These are phyloP conservation scores for Trypanosomatidae sp. DNA, from an alignment of 208 protist genomes.

Conservation along the genomic window DNA sequence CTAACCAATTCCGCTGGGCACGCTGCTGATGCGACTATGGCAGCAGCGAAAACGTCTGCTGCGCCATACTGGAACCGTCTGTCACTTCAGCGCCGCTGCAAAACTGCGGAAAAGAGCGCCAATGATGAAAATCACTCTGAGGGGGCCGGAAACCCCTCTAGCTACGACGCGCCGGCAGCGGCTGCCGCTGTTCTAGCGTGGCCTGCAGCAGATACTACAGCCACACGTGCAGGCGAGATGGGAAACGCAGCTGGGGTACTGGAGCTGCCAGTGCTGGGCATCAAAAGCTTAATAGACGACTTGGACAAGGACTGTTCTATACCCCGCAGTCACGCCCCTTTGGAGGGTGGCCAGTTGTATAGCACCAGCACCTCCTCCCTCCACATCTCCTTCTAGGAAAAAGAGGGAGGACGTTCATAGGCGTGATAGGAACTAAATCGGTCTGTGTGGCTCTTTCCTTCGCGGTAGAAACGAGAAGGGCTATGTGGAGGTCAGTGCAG, in stretches of 20 bases:
- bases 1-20: not conserved
- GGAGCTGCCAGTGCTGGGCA: not conserved
- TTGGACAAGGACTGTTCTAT: too few species aligned
- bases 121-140: not conserved
- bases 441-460: not conserved
- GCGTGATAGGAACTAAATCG: not conserved
- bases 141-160: not conserved
- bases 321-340: not conserved
- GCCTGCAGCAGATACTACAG: not conserved
- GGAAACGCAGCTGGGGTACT: not conserved
- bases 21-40: not conserved
- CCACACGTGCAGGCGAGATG: not conserved
- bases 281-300: not conserved
- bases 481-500: not conserved
- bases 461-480: not conserved
- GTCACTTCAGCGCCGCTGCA: not conserved
- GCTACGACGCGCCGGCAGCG: not conserved
- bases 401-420: not conserved
- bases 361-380: not conserved
- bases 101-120: too few species aligned
- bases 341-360: not conserved
- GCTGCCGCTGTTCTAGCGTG: not conserved
- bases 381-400: conserved; percentile 5
- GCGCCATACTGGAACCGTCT: not conserved
- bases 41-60: not conserved